Evolutionary conservation across 345 rosid species (phyloP).

Genomic region (Cochlearia excelsa): DNA sequence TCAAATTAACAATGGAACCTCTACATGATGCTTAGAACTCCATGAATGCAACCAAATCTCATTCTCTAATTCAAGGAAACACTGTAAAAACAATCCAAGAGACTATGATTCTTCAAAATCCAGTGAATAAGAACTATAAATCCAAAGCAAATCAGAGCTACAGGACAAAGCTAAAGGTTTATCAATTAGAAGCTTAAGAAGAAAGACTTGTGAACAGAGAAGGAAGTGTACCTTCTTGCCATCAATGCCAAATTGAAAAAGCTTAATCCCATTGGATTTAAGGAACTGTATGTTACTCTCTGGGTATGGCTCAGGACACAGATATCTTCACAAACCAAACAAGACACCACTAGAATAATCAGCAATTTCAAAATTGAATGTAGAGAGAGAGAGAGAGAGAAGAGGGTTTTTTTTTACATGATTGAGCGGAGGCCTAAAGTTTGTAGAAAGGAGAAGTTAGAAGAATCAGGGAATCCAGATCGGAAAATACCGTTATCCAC

Average conservation of each 20-base stretch:
- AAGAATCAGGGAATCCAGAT: constrained; percentile 92
- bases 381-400: no score
- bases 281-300: constrained; percentile 72
- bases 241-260: constrained; percentile 89
- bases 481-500: constrained; percentile 94
- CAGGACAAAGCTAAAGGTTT: constrained; percentile 12
- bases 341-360: neutral
- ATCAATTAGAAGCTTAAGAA: neutral
- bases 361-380: constrained; percentile 20
- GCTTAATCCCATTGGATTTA: constrained; percentile 73
- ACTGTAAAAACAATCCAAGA: constrained; percentile 22
- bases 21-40: constrained; percentile 28
- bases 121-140: neutral
- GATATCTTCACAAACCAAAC: constrained; percentile 44
- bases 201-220: neutral
- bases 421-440: constrained; percentile 90
- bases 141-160: neutral
- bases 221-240: constrained; percentile 58
- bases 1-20: constrained; percentile 25
- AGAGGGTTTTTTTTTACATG: constrained; percentile 46
- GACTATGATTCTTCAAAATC: neutral
- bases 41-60: constrained; percentile 29
- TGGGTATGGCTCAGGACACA: constrained; percentile 95
- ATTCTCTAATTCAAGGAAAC: constrained; percentile 29
- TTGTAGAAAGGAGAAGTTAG: constrained; percentile 83